phyloP scores from a whole-genome alignment of 2,329 filamentous ascomycete genomes.

The Lithohypha guttulata region DNA sequence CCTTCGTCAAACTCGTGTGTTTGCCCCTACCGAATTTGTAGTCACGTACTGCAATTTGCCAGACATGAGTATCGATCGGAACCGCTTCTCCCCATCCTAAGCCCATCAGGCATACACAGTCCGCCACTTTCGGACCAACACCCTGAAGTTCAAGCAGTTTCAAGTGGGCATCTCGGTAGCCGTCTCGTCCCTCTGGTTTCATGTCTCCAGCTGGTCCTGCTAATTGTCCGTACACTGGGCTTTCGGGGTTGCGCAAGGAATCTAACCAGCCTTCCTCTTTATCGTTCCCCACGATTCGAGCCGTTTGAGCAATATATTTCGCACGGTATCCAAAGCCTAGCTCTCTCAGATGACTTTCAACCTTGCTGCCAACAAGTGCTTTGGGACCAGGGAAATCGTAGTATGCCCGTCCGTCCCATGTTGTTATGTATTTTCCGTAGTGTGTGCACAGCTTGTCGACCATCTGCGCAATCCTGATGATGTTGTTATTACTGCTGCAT shows the following conservation, averaged over 20 bases:
- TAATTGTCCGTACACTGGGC: constrained; percentile 46
- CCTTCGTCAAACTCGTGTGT: constrained; percentile 75
- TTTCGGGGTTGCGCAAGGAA: constrained; percentile 65
- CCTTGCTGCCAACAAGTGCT: constrained; percentile 59
- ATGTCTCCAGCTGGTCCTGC: constrained; percentile 37
- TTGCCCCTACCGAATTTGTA: constrained; percentile 83
- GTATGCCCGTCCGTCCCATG: constrained; percentile 59
- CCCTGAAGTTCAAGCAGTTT: constrained; percentile 69
- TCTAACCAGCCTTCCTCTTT: constrained; percentile 66
- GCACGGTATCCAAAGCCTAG: constrained; percentile 92
- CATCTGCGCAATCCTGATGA: constrained; percentile 90
- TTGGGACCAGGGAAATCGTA: constrained; percentile 78
- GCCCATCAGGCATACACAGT: constrained; percentile 94
- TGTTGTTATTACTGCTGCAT: constrained; percentile 98
- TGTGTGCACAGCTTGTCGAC: constrained; percentile 79
- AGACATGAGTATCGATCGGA: constrained; percentile 94
- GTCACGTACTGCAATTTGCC: constrained; percentile 94
- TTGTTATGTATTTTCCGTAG: constrained; percentile 68
- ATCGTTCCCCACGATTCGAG: constrained; percentile 57
- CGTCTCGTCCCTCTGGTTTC: constrained; percentile 44
- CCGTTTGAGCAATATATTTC: constrained; percentile 82
- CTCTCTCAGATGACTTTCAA: constrained; percentile 68
- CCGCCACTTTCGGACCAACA: constrained; percentile 91
- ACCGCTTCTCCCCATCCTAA: constrained; percentile 92
- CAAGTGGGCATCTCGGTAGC: constrained; percentile 70